These are phyloP conservation scores for Sphaerobolus stellatus DNA, from an alignment of 1,284 basidiomycete genomes.

Conservation along the genomic window DNA sequence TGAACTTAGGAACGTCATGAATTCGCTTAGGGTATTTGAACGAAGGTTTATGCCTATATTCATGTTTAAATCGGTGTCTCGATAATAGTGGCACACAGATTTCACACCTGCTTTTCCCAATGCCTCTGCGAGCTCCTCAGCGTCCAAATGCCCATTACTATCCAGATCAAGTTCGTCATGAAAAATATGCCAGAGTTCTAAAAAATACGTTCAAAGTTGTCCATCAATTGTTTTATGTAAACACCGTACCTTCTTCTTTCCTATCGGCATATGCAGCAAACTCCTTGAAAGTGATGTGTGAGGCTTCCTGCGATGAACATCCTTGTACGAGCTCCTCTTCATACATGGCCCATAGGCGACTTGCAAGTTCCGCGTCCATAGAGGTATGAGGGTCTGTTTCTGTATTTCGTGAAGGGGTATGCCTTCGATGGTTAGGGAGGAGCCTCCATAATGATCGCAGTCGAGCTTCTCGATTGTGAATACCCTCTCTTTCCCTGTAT, in stretches of 20 bases:
- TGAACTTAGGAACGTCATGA: conserved; percentile 77
- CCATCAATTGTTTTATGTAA: conserved; percentile 10
- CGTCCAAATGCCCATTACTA: conserved; percentile 78
- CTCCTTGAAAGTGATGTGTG: conserved; percentile 71
- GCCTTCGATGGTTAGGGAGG: too few species aligned
- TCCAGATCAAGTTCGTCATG: conserved; percentile 86
- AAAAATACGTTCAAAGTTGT: conserved; percentile 28
- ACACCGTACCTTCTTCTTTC: conserved; percentile 72
- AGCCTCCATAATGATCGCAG: conserved; percentile 62
- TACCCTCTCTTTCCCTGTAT: conserved; percentile 64
- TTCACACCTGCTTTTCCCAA: conserved; percentile 70
- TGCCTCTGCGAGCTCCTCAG: conserved; percentile 67
- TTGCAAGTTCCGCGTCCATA: conserved; percentile 67
- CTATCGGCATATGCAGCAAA: conserved; percentile 75
- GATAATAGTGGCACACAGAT: conserved; percentile 9
- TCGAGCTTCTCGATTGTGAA: conserved; percentile 55
- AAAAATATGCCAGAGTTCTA: conserved; percentile 88
- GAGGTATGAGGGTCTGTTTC: conserved; percentile 32
- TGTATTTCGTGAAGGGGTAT: conserved; percentile 21
- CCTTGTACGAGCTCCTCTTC: conserved; percentile 72
- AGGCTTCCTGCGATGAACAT: conserved; percentile 50
- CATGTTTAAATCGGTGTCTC: conserved; percentile 13
- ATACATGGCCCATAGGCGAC: conserved; percentile 69
- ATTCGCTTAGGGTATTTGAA: conserved; percentile 67
- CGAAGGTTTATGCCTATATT: conserved; percentile 66